phyloP scores from a whole-genome alignment of 2,329 filamentous ascomycete genomes.

The Colletotrichum agaves region DNA sequence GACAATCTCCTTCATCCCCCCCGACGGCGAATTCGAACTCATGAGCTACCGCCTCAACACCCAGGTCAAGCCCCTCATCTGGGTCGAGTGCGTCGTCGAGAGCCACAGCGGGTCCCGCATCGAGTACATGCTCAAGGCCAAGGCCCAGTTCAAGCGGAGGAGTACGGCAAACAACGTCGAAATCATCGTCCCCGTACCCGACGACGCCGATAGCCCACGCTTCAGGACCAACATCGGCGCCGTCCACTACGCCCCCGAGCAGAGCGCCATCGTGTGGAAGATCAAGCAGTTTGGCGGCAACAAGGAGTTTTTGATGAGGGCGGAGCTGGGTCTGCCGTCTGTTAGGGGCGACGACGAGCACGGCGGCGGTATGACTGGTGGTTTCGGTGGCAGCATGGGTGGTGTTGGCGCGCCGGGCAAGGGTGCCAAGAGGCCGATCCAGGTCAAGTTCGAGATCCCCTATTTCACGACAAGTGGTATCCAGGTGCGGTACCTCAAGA shows the following conservation, averaged over 20 bases:
- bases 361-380: constrained; percentile 96
- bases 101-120: constrained; percentile 94
- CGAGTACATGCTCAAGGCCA: constrained; percentile 99
- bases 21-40: constrained; percentile 97
- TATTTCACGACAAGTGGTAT: constrained; percentile 99
- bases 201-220: constrained; percentile 94
- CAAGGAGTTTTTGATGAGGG: constrained; percentile 98
- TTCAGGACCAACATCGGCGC: constrained; percentile 98
- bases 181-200: constrained; percentile 95
- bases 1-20: constrained; percentile 98
- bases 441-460: constrained; percentile 99
- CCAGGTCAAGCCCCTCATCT: constrained; percentile 97
- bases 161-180: constrained; percentile 99
- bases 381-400: constrained; percentile 96
- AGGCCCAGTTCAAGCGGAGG: constrained; percentile 96
- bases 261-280: constrained; percentile 98
- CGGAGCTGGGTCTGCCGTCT: constrained; percentile 91
- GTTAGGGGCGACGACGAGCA: constrained; percentile 96
- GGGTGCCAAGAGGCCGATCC: constrained; percentile 91
- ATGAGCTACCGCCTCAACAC: constrained; percentile 99
- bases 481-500: constrained; percentile 98
- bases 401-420: constrained; percentile 82
- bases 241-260: constrained; percentile 97
- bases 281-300: constrained; percentile 99
- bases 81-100: constrained; percentile 98